Evolutionary conservation across 331 rosid species (phyloP).

Genomic region (Malus hybrid): DNA sequence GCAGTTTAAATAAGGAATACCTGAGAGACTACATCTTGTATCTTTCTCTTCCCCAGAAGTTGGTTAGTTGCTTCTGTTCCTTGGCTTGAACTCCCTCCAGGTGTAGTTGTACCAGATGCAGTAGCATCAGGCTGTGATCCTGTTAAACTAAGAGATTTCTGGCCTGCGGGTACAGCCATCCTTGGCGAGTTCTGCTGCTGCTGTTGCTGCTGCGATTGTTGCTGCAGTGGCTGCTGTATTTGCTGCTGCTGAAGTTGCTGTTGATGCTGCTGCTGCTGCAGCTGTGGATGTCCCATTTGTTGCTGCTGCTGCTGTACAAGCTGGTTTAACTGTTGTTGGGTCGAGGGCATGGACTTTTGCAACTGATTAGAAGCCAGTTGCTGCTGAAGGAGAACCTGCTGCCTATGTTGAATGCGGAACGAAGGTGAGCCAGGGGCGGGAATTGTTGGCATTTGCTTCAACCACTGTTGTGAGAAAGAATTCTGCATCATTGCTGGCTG

Average conservation of each 20-base stretch:
- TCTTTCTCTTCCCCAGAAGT: constrained; percentile 97
- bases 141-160: constrained; percentile 89
- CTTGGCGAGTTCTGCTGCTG: constrained; percentile 78
- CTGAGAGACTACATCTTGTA: constrained; percentile 97
- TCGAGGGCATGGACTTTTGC: constrained; percentile 53
- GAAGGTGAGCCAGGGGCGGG: constrained; percentile 66
- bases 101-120: constrained; percentile 93
- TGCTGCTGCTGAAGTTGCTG: constrained; percentile 34
- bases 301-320: constrained; percentile 64
- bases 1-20: constrained; percentile 28
- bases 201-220: constrained; percentile 55
- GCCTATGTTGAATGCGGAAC: constrained; percentile 58
- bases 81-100: constrained; percentile 99
- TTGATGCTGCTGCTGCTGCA: constrained; percentile 35
- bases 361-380: constrained; percentile 69
- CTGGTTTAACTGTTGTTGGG: constrained; percentile 68
- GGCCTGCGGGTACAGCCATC: constrained; percentile 69
- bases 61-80: constrained; percentile 98
- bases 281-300: constrained; percentile 63
- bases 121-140: constrained; percentile 99
- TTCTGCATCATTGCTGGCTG: constrained; percentile 63
- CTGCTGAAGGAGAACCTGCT: constrained; percentile 63
- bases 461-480: constrained; percentile 80
- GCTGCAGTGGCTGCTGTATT: constrained; percentile 53
- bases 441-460: constrained; percentile 74